Percentiles rank a stretch among this genome's conserved stretches.
phyloP scores from a whole-genome alignment of 2,329 filamentous ascomycete genomes.

The Exophiala viscosa region DNA sequence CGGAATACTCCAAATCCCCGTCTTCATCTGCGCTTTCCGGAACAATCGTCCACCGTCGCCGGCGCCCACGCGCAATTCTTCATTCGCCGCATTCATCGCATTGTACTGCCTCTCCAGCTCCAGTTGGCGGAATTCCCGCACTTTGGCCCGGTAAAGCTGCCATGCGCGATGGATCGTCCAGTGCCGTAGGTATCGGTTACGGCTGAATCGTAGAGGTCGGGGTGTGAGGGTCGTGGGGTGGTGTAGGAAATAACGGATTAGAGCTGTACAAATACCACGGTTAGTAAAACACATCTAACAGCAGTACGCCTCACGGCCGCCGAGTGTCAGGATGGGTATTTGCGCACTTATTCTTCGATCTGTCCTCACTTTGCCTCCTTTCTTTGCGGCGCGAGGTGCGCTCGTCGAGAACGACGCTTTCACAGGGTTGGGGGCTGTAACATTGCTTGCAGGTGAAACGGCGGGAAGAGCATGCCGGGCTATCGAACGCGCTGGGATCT shows the following conservation, averaged over 20 bases:
- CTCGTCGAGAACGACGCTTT: slow-evolving; percentile 39
- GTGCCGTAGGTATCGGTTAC: slow-evolving; percentile 82
- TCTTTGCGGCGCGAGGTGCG: slow-evolving; percentile 37
- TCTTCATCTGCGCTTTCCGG: slow-evolving; percentile 85
- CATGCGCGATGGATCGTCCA: slow-evolving; percentile 99
- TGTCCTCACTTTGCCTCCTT: slow-evolving; percentile 25
- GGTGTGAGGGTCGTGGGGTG: slow-evolving; percentile 60
- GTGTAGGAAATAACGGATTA: slow-evolving; percentile 67
- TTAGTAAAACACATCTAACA: neutral
- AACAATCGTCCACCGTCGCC: slow-evolving; percentile 63
- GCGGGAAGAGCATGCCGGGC: neutral
- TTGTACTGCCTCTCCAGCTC: slow-evolving; percentile 78
- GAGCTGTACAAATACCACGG: slow-evolving; percentile 38
- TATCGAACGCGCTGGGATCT: slow-evolving; percentile 36
- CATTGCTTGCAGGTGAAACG: slow-evolving; percentile 32
- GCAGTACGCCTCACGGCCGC: too few species aligned
- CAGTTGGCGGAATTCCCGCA: slow-evolving; percentile 59
- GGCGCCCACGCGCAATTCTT: slow-evolving; percentile 64
- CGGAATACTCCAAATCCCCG: slow-evolving; percentile 65
- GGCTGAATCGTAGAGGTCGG: slow-evolving; percentile 80
- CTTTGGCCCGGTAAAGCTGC: slow-evolving; percentile 71
- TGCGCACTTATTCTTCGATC: slow-evolving; percentile 45
- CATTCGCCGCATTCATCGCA: slow-evolving; percentile 78
- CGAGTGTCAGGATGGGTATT: neutral
- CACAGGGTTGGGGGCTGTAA: neutral